These are phyloP conservation scores for Chrysanthemum makinoi DNA, from an alignment of 129 eudicot species.

Conservation along the genomic window DNA sequence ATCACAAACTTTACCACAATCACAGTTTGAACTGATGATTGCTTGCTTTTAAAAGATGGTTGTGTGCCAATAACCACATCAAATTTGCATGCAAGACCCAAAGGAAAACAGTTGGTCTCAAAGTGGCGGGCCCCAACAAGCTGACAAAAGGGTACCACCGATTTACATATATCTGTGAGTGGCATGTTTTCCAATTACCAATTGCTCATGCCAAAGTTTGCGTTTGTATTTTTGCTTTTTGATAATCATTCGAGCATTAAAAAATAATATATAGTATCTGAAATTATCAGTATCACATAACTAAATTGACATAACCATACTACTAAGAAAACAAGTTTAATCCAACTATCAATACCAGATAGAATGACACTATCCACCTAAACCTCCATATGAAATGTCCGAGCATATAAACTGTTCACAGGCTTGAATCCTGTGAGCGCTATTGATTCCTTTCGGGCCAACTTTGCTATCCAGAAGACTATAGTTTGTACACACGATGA, in stretches of 20 bases:
- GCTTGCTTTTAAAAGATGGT: neutral
- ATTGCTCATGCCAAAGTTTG: neutral
- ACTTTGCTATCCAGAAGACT: neutral
- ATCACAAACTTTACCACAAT: neutral
- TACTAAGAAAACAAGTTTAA: neutral
- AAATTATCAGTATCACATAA: neutral
- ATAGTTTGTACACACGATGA: neutral
- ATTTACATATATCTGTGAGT: neutral
- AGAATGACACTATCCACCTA: neutral
- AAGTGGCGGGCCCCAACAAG: neutral
- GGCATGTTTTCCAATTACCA: neutral
- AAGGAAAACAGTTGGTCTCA: neutral
- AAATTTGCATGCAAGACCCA: neutral
- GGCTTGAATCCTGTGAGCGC: neutral
- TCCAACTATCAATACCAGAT: neutral
- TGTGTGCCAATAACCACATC: neutral
- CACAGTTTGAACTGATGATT: neutral
- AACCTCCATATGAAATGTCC: neutral
- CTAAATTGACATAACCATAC: neutral
- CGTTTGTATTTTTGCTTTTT: neutral
- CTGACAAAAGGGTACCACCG: neutral
- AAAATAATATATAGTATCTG: neutral
- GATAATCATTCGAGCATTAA: neutral
- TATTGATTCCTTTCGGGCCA: constrained; percentile 2
- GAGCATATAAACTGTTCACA: constrained; percentile 4